Evolutionary conservation across 441 rosid genomes (phyloP), one percentile per base, ranked within the genome.

Genomic region (Populus hybrid): DNA sequence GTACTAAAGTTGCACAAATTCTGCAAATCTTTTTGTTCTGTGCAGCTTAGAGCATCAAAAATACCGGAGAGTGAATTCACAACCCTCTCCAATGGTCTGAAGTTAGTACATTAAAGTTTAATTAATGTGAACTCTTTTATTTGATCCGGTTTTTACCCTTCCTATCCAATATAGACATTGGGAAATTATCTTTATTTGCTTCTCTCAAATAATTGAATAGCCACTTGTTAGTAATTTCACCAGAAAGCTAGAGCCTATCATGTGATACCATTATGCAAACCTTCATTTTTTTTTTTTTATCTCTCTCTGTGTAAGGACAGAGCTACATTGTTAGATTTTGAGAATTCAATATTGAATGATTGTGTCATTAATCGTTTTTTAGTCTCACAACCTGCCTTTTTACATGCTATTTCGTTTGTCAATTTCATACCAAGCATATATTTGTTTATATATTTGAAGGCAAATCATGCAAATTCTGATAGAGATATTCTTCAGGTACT

Each of bases 11-110:
- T 36, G 65, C 42, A 70, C 42, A 70, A 36, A 73, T 67, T 57
- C 11, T 65, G 30, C 74, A 76, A 7, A 32, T 72, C 30, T 83
- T 70, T 76, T 78, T 36, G 18, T 70, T 72, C 73, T 65, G 54
- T 85, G 87, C 95, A 95, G 98, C 97, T 95, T 78, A 88, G 89
- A 79, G 94, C 88, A 72, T 88, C 92, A 18, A 93, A 92, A 85
- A 61, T 95, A 81, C 98, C 99, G 1, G 94, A 93, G 72, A 85
- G 85, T 79, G 97, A 95, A 36, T 89, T 83, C 90, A 92, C 80
- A 63, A 82, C 95, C 79, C 97, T 93, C 28, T 91, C 98, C 59
- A 92, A 83, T 73, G 98, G 97, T 66, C 87, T 95, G 75, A 95
- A 93, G 98, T 93, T 35, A 85, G 96, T 93, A 59, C 28, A 72